phyloP scores from a whole-genome alignment of 2,329 filamentous ascomycete species.

The Byssothecium circinans region DNA sequence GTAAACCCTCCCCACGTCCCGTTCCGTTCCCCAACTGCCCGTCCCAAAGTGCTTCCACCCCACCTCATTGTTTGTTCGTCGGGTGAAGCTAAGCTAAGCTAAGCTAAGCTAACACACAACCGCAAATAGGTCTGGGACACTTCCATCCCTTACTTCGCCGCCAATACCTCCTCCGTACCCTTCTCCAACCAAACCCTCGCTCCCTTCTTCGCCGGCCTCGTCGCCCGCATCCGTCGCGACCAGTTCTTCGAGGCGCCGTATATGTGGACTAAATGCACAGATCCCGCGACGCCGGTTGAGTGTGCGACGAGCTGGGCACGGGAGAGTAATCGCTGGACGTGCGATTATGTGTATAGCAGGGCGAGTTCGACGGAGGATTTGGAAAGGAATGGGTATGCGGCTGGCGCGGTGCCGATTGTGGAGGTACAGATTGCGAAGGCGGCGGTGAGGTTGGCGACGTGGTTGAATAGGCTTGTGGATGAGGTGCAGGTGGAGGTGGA shows the following conservation, averaged over 20 bases:
- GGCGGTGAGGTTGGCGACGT: conserved; percentile 42
- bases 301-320: conserved; percentile 44
- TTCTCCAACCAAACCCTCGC: conserved; percentile 43
- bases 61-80: too few relatives aligned
- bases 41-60: too few relatives aligned
- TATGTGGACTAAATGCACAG: conserved; percentile 41
- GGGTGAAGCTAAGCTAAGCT: too few relatives aligned
- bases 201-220: conserved; percentile 41
- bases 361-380: conserved; percentile 38
- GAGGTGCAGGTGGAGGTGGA: background rate
- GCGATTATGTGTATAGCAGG: conserved; percentile 43
- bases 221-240: conserved; percentile 39
- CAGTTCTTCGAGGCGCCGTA: conserved; percentile 39
- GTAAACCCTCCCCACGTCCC: conserved; percentile 20
- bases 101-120: too few relatives aligned
- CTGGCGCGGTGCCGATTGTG: conserved; percentile 43
- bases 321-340: conserved; percentile 45
- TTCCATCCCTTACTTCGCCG: conserved; percentile 43
- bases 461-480: conserved; percentile 43
- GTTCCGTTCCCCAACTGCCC: conserved; percentile 7
- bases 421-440: conserved; percentile 48
- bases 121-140: conserved; percentile 43
- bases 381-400: conserved; percentile 41
- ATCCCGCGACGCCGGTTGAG: conserved; percentile 33
- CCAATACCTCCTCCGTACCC: conserved; percentile 22